Evolutionary conservation across 352 stramenopile species (phyloP), one percentile per base, ranked within the genome.

Genomic region (Discostella stelligera): DNA sequence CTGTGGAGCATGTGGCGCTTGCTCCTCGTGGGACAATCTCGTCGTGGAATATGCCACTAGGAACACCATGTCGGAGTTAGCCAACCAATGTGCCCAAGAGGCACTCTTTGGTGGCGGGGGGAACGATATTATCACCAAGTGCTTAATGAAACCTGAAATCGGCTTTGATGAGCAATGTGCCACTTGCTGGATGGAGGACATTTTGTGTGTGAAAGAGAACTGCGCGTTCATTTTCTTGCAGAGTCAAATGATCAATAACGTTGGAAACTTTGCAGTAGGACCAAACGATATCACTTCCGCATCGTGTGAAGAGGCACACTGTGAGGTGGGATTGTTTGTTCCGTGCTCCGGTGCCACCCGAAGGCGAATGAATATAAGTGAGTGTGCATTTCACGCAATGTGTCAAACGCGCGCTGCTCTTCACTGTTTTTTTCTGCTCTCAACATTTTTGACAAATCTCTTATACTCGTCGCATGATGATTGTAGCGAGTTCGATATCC

Each of bases 181-280:
- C n/a, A 23, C 37, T 16, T 88, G 81, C 50, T 88, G 81, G 81
- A 79, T 76, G 46, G 66, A 73, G 49, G 81, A 88, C 44, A 72
- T 83, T 67, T 10, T 83, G 0, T 88, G 81, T 23, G 75, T 77
- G 4, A 79, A 71, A 64, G 62, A 79, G 13, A 52, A 88, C 39
- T 88, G 81, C 30, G 63, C 77, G 3, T 85, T 79, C 23, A 83
- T 88, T 9, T 85, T 79, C 60, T 56, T 88, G 13, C 81, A 85
- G 66, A 56, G 56, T 25, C 50, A 79, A 55, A 80, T 85, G 50
- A 85, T 79, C 7, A 85, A 85, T 58, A 80, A 67, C 23, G 60
- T 83, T 25, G 65, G 23, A 9, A 81, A 85, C 49, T 85, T 83
- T 68, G 61, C 69, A 5, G 81, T 88, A 8, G 73, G 71, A 0